phyloP scores from a whole-genome alignment of 352 stramenopile species.

The Phytopythium delawarense region DNA sequence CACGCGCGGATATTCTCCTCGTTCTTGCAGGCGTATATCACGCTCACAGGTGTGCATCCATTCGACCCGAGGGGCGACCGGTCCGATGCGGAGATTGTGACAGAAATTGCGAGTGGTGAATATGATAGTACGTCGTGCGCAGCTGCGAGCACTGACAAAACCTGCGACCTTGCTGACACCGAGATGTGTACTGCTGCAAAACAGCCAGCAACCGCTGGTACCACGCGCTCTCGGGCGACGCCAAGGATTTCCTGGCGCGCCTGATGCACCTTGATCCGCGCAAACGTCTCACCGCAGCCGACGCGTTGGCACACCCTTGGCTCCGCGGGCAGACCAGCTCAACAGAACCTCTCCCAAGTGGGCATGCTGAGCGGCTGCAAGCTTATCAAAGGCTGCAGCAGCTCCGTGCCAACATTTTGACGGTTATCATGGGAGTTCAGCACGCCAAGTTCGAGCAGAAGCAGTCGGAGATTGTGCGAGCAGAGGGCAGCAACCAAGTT shows the following conservation, averaged over 20 bases:
- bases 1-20: background rate
- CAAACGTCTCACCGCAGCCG: conserved; percentile 45
- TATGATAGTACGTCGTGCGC: conserved; percentile 46
- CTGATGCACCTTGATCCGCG: conserved; percentile 47
- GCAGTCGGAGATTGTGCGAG: conserved; percentile 8
- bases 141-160: background rate
- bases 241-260: conserved; percentile 55
- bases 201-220: conserved; percentile 72
- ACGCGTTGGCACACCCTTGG: conserved; percentile 62
- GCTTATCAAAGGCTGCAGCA: conserved; percentile 67
- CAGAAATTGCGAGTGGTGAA: conserved; percentile 40
- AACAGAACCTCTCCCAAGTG: conserved; percentile 40
- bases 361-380: conserved; percentile 44
- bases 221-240: conserved; percentile 41
- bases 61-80: conserved; percentile 70
- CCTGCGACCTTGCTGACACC: background rate
- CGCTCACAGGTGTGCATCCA: conserved; percentile 67
- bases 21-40: conserved; percentile 53
- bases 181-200: background rate
- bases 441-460: conserved; percentile 41
- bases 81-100: conserved; percentile 69
- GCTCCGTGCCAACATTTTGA: conserved; percentile 69
- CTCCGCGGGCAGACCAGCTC: conserved; percentile 39
- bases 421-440: conserved; percentile 67
- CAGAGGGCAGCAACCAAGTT: conserved; percentile 8